Conservation (phyloP, 495 filamentous ascomycete species). For the Penicillium antarcticum region DNA sequence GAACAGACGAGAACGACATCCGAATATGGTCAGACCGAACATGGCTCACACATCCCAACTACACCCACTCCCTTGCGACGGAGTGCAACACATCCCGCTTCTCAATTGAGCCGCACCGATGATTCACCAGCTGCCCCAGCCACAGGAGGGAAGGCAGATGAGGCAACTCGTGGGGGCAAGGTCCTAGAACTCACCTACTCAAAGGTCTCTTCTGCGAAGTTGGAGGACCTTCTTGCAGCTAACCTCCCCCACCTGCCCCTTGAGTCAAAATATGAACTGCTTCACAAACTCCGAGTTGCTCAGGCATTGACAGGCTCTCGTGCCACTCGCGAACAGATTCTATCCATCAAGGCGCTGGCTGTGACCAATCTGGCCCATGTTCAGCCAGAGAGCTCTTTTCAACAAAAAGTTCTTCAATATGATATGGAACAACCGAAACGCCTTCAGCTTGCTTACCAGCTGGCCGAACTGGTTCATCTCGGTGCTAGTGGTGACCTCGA, state of each 20-base stretch:
- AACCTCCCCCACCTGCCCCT: slow-evolving; percentile 65
- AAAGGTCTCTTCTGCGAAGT: slow-evolving; percentile 54
- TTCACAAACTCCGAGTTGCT: slow-evolving; percentile 80
- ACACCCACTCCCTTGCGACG: slow-evolving; percentile 52
- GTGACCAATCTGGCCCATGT: slow-evolving; percentile 92
- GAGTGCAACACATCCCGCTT: slow-evolving; percentile 52
- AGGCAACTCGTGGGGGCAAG: slow-evolving; percentile 49
- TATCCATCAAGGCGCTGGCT: slow-evolving; percentile 79
- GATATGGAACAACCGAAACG: slow-evolving; percentile 89
- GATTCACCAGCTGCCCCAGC: slow-evolving; percentile 42
- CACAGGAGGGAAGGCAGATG: slow-evolving; percentile 31
- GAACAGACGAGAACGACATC: slow-evolving; percentile 28
- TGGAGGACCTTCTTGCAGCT: slow-evolving; percentile 65
- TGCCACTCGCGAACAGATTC: slow-evolving; percentile 67
- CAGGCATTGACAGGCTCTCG: slow-evolving; percentile 65
- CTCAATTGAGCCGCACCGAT: slow-evolving; percentile 50
- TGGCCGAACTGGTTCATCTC: slow-evolving; percentile 83
- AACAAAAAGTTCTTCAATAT: slow-evolving; percentile 78
- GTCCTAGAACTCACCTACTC: slow-evolving; percentile 68
- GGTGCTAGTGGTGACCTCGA: slow-evolving; percentile 59
- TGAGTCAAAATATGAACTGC: slow-evolving; percentile 75
- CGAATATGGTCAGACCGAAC: slow-evolving; percentile 27
- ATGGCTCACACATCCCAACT: slow-evolving; percentile 29
- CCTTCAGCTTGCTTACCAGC: slow-evolving; percentile 86
- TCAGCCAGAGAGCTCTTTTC: slow-evolving; percentile 71